These are phyloP conservation scores for Neurospora sublineolata DNA, from an alignment of 495 filamentous ascomycete species.

Conservation along the genomic window DNA sequence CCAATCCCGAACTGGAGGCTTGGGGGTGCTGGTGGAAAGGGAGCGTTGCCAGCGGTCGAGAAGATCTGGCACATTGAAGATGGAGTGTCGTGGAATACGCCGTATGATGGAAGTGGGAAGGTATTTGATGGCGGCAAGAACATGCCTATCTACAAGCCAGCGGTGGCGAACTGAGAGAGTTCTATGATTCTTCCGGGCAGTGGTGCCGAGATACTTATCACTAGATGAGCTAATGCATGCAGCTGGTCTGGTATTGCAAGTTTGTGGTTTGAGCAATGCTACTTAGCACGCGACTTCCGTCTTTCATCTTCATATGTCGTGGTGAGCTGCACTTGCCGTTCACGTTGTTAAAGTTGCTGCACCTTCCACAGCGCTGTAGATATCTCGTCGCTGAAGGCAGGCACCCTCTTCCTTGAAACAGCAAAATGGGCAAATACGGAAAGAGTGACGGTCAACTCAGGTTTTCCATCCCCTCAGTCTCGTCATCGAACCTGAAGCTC, in stretches of 20 bases:
- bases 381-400: neutral
- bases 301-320: neutral
- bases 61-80: slow-evolving; percentile 17
- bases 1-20: slow-evolving; percentile 35
- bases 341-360: neutral
- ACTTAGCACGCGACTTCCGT: neutral
- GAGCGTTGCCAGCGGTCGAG: slow-evolving; percentile 21
- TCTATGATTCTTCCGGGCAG: too few species aligned
- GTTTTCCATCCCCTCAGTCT: neutral
- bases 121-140: slow-evolving; percentile 30
- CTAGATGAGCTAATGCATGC: neutral
- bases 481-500: neutral
- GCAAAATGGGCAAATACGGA: neutral
- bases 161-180: slow-evolving; percentile 2
- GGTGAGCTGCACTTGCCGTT: neutral
- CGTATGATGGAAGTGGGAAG: slow-evolving; percentile 38
- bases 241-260: neutral
- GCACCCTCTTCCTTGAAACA: neutral
- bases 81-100: slow-evolving; percentile 14
- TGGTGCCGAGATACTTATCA: too few species aligned
- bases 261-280: neutral
- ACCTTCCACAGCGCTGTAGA: neutral
- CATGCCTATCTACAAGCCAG: slow-evolving; percentile 15
- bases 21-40: slow-evolving; percentile 30
- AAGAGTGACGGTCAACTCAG: neutral